Conservation (phyloP, 1,284 basidiomycete genomes). For the Leccinum griseonigrum region DNA sequence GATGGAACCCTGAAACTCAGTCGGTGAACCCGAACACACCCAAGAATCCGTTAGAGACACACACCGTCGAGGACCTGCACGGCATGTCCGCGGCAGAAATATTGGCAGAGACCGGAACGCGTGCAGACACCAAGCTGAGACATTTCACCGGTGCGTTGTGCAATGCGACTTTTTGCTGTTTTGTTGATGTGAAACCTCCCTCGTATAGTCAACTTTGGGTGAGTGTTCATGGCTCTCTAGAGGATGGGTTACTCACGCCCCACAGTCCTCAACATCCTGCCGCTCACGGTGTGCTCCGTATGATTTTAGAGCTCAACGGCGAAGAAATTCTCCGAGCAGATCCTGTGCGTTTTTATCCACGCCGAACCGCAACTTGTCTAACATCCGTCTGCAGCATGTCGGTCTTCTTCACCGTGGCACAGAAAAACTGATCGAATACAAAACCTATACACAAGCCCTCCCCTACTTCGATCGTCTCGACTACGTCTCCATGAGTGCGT, state of each 20-base stretch:
- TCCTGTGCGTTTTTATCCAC: conserved; percentile 52
- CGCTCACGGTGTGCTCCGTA: conserved; percentile 95
- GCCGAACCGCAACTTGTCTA: background rate
- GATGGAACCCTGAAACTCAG: conserved; percentile 25
- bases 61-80: conserved; percentile 82
- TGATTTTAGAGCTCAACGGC: conserved; percentile 97
- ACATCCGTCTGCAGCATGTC: conserved; percentile 65
- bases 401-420: conserved; percentile 97
- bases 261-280: conserved; percentile 94
- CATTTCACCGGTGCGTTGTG: conserved; percentile 80
- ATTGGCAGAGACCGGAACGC: conserved; percentile 69
- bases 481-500: conserved; percentile 97
- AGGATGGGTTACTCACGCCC: background rate
- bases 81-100: conserved; percentile 76
- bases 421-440: conserved; percentile 99
- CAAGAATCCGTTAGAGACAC: conserved; percentile 52
- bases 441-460: conserved; percentile 97
- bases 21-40: conserved; percentile 24
- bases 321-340: conserved; percentile 92
- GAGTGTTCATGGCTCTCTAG: conserved; percentile 23
- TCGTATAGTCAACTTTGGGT: conserved; percentile 84
- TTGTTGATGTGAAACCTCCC: conserved; percentile 7
- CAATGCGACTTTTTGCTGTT: conserved; percentile 6
- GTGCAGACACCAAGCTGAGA: conserved; percentile 80
- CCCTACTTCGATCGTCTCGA: conserved; percentile 99